Base-by-base conservation (phyloP, 306 rosid species). In the Vigna angularis region DNA sequence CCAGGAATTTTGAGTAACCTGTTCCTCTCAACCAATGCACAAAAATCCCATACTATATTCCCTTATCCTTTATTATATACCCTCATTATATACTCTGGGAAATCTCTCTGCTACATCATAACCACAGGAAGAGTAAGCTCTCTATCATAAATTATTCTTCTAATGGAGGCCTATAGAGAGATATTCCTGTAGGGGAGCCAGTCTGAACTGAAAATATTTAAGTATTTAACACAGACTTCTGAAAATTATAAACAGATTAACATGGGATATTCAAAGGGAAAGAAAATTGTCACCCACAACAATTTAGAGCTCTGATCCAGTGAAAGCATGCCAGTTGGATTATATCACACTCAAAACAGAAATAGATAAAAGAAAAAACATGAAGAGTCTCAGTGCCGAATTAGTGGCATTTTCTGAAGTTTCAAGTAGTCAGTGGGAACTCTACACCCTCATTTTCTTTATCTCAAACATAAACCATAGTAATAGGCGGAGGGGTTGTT, bases 401-500 rank as follows among this genome's bases (percentile, higher is more conserved):
- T 47, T 89, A 62, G 51, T 82, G 3, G 82, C 88, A 45, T 72
- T 90, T 30, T 83, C 88, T 40, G 97, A 94, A 87, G 97, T 88
- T 86, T 89, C 98, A 17, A 92, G 98, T 51, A 92, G 97, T 77
- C 97, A 92, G 56, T 81, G 98, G 96, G 84, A 95, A n/a, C 18
- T 7, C 22, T 20, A 20, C 22, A 20, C 22, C 22, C 22, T 20
- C 22, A 20, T 20, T 20, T 20, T 20, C 22, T 20, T 20, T 20
- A 20, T 20, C 1, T 20, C 22, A 20, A 49, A 49, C 40, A 59
- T 28, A 59, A 59, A 28, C 66, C 17, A 58, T 16, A 58, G 65
- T 12, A 58, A 57, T 58, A 26, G 38, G 22, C 4, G n/a, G 38
- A 10, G 9, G n/a, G 8, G 9, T 1, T 57, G 63, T 57, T 1